Evolutionary conservation across 805 yeast genomes (phyloP).

Genomic region (Cyberlindnera sargentensis): DNA sequence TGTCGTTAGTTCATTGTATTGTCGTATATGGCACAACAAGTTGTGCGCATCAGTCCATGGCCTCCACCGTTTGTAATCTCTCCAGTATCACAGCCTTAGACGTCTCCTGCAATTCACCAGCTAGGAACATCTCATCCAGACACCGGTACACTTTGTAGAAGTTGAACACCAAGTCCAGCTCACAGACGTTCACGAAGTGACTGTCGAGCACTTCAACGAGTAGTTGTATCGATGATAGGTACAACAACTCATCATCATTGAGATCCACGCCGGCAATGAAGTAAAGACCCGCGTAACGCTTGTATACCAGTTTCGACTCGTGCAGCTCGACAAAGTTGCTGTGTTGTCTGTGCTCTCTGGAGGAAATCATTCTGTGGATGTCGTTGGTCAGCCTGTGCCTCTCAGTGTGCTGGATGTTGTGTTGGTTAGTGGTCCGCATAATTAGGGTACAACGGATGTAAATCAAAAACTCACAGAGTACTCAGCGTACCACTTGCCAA

Average conservation of each 20-base stretch:
- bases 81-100: slow-evolving; percentile 62
- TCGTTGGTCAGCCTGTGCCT: slow-evolving; percentile 46
- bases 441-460: slow-evolving; percentile 21
- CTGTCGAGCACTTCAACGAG: slow-evolving; percentile 84
- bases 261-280: slow-evolving; percentile 78
- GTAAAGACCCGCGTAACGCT: slow-evolving; percentile 88
- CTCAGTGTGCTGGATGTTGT: slow-evolving; percentile 31
- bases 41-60: slow-evolving; percentile 36
- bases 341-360: slow-evolving; percentile 80
- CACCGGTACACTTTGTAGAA: slow-evolving; percentile 78
- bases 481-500: slow-evolving; percentile 69
- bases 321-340: slow-evolving; percentile 74
- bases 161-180: slow-evolving; percentile 86
- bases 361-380: slow-evolving; percentile 70
- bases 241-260: slow-evolving; percentile 76
- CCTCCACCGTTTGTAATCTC: slow-evolving; percentile 58
- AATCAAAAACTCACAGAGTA: slow-evolving; percentile 27
- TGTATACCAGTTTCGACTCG: slow-evolving; percentile 64
- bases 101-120: slow-evolving; percentile 88
- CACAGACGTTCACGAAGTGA: slow-evolving; percentile 82
- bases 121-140: slow-evolving; percentile 80
- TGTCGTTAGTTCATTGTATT: background rate
- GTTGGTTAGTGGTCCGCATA: slow-evolving; percentile 7
- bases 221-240: slow-evolving; percentile 77
- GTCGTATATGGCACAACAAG: background rate